These are phyloP conservation scores for Puccinia novopanici DNA, from an alignment of 1,284 basidiomycete genomes.

Conservation along the genomic window DNA sequence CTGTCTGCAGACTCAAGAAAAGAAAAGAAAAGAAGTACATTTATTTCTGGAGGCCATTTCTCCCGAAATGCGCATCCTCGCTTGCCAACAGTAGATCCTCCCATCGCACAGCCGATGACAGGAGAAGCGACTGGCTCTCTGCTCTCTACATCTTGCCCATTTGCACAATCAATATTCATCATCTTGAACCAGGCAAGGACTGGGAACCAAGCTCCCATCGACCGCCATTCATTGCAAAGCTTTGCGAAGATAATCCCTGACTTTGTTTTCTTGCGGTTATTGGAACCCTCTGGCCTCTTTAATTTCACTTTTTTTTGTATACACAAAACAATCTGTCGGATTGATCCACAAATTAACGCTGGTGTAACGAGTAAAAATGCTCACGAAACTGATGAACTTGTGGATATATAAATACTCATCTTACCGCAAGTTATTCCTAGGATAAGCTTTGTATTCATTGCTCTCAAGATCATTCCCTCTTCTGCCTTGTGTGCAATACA, in stretches of 20 bases:
- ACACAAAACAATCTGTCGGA: background rate
- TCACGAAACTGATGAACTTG: background rate
- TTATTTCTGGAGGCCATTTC: too few species aligned
- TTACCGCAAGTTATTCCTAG: background rate
- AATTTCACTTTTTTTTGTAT: background rate
- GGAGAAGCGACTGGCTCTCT: background rate
- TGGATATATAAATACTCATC: background rate
- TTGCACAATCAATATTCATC: too few species aligned
- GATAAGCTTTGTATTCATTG: background rate
- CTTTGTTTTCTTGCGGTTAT: background rate
- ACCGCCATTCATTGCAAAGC: too few species aligned
- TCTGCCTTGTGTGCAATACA: background rate
- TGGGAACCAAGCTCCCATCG: too few species aligned
- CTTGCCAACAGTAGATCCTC: background rate
- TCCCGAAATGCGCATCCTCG: background rate
- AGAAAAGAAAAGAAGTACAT: too few species aligned
- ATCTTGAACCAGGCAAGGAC: too few species aligned
- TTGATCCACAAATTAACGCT: slow-evolving; percentile 21
- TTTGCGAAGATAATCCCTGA: background rate
- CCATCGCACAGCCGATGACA: background rate
- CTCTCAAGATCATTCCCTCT: background rate
- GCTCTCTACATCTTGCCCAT: too few species aligned
- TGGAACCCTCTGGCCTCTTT: slow-evolving; percentile 8
- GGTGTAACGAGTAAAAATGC: background rate
- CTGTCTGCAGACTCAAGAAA: too few species aligned